Conservation (phyloP, 306 rosid genomes). For the Cucumis melo region DNA sequence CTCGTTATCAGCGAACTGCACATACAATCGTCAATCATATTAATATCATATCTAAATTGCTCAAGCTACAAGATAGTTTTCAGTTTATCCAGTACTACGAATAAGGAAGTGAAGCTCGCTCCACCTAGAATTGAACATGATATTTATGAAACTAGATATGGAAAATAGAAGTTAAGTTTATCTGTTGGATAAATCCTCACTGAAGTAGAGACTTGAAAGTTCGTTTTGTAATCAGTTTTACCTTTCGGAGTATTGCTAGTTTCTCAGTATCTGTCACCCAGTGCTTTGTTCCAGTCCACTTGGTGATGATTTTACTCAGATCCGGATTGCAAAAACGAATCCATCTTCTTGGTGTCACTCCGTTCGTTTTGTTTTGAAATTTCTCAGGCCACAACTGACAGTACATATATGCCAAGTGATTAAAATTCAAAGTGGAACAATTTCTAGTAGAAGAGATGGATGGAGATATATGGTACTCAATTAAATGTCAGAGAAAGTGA, state of each 20-base stretch:
- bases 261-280: constrained; percentile 82
- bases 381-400: constrained; percentile 92
- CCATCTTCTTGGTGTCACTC: constrained; percentile 98
- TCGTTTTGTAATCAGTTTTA: neutral
- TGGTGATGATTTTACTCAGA: constrained; percentile 55
- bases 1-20: constrained; percentile 64
- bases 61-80: neutral
- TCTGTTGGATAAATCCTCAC: neutral
- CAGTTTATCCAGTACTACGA: neutral
- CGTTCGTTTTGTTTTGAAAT: constrained; percentile 94
- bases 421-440: neutral
- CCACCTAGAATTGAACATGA: neutral
- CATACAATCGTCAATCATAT: neutral
- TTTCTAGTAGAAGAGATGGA: too few relatives aligned
- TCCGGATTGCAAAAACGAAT: constrained; percentile 80
- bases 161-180: neutral
- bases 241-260: constrained; percentile 29
- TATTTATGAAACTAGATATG: neutral
- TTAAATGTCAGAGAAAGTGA: too few relatives aligned
- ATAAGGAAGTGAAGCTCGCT: neutral
- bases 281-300: constrained; percentile 74
- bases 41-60: neutral
- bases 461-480: too few relatives aligned
- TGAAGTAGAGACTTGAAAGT: neutral
- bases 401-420: neutral